A percentile compares a stretch with the other conserved stretches of the same genome.
phyloP scores from a whole-genome alignment of 148 eudicot genomes.

The Persicaria maculosa region DNA sequence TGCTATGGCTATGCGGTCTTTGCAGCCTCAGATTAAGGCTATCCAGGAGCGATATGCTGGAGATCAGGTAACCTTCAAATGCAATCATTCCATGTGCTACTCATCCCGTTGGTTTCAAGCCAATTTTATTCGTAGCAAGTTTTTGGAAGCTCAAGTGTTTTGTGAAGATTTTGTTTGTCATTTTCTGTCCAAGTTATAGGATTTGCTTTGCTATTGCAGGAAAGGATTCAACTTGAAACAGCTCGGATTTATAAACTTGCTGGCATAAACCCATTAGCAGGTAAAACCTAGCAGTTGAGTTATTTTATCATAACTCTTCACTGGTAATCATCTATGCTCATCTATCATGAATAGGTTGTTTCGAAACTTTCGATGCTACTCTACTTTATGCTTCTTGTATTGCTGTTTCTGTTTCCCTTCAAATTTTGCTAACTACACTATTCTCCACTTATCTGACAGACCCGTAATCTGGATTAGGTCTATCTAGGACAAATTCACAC shows the following conservation, averaged over 20 bases:
- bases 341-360: neutral
- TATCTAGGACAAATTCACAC: too few relatives aligned
- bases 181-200: constrained; percentile 1
- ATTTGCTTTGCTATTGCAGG: constrained; percentile 41
- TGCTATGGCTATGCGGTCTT: constrained; percentile 81
- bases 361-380: too few relatives aligned
- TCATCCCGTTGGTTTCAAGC: neutral
- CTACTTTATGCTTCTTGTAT: neutral
- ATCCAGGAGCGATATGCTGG: constrained; percentile 91
- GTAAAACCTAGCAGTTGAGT: constrained; percentile 24
- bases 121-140: neutral
- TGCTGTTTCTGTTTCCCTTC: neutral
- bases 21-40: constrained; percentile 96
- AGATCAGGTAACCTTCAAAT: constrained; percentile 60
- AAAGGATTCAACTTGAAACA: constrained; percentile 82
- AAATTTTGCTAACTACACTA: neutral
- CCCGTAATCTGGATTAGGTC: too few relatives aligned
- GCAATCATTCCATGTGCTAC: neutral
- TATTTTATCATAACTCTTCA: constrained; percentile 5
- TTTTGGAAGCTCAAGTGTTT: neutral
- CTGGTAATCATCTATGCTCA: neutral
- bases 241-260: constrained; percentile 89
- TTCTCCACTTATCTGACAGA: neutral
- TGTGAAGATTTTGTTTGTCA: neutral
- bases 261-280: constrained; percentile 90